A percentile compares a stretch with the other conserved stretches of the same genome.
Evolutionary conservation across 2,329 filamentous ascomycete genomes (phyloP).

Genomic region (Graphiopsis chlorocephala): DNA sequence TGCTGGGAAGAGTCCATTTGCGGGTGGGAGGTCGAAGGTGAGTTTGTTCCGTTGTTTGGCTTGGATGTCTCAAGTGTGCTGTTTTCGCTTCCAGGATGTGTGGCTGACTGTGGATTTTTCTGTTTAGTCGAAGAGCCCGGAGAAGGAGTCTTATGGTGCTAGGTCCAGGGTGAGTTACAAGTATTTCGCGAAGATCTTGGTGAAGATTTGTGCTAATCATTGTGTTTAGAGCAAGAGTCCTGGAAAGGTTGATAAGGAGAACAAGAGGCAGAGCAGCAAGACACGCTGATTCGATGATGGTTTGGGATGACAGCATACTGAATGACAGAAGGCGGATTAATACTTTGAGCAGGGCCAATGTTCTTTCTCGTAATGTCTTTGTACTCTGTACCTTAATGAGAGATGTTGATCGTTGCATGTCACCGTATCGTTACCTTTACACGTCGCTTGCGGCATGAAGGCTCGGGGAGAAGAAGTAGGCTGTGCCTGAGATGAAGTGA

Average conservation of each 20-base stretch:
- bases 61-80: too few species aligned
- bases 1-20: background rate
- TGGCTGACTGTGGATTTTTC: background rate
- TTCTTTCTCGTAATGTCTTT: background rate
- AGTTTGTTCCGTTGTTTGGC: background rate
- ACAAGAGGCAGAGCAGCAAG: constrained; percentile 5
- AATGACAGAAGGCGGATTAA: background rate
- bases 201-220: background rate
- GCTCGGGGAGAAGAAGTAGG: background rate
- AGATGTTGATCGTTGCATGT: background rate
- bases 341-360: background rate
- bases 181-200: background rate
- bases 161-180: constrained; percentile 4
- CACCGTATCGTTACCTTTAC: background rate
- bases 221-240: constrained; percentile 7
- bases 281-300: background rate
- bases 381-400: background rate
- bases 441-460: background rate
- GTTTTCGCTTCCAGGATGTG: background rate
- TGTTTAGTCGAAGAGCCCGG: background rate
- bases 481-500: background rate
- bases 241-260: constrained; percentile 6
- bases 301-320: background rate
- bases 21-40: background rate
- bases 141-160: background rate